These are phyloP conservation scores for Moniliella sp. DNA, from an alignment of 1,284 basidiomycete genomes.

Conservation along the genomic window DNA sequence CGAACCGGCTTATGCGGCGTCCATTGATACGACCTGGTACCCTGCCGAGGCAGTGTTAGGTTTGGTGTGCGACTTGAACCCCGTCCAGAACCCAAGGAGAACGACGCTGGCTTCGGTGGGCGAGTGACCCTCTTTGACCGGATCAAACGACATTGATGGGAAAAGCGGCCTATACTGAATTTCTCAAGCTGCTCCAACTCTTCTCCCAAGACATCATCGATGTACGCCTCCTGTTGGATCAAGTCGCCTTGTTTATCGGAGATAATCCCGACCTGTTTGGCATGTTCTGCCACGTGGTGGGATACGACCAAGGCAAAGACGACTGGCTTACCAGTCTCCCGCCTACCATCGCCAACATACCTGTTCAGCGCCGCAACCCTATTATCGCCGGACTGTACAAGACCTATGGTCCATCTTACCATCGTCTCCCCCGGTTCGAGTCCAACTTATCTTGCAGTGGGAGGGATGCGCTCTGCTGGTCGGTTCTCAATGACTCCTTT, in stretches of 20 bases:
- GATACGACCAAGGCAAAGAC: slow-evolving; percentile 48
- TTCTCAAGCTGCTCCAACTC: slow-evolving; percentile 79
- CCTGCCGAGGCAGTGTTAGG: slow-evolving; percentile 13
- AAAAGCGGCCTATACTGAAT: slow-evolving; percentile 80
- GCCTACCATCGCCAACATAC: slow-evolving; percentile 35
- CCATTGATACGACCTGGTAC: not conserved
- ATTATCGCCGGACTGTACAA: slow-evolving; percentile 31
- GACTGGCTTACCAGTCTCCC: slow-evolving; percentile 39
- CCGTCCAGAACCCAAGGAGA: slow-evolving; percentile 29
- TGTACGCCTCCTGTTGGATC: slow-evolving; percentile 56
- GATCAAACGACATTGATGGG: slow-evolving; percentile 60
- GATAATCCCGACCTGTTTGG: slow-evolving; percentile 56
- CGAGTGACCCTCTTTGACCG: slow-evolving; percentile 84
- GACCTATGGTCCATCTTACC: no score
- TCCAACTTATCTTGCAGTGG: slow-evolving; percentile 73
- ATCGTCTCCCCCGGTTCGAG: slow-evolving; percentile 67
- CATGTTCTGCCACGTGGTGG: slow-evolving; percentile 70
- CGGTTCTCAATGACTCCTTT: slow-evolving; percentile 50
- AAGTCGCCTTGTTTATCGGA: slow-evolving; percentile 62
- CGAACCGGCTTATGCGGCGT: not conserved
- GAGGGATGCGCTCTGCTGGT: slow-evolving; percentile 79
- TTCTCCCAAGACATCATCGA: slow-evolving; percentile 84
- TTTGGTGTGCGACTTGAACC: slow-evolving; percentile 9
- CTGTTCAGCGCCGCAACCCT: slow-evolving; percentile 28
- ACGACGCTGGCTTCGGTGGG: no score